These are phyloP conservation scores for Fraxinus americana DNA, from an alignment of 257 asterid genomes.

Conservation along the genomic window DNA sequence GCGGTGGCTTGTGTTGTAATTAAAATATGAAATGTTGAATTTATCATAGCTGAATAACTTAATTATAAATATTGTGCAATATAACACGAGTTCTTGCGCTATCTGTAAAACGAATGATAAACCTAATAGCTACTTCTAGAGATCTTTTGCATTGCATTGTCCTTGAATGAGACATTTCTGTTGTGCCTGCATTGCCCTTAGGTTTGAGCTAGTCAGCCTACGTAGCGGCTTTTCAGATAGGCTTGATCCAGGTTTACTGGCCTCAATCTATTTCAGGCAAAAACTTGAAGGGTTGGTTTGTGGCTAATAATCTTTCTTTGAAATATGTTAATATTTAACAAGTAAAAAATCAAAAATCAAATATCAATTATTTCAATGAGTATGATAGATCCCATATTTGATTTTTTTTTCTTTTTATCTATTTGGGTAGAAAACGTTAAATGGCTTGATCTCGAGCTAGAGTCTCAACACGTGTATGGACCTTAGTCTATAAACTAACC, in stretches of 20 bases:
- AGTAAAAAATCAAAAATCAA: neutral
- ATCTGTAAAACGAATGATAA: neutral
- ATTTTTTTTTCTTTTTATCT: neutral
- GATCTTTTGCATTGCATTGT: neutral
- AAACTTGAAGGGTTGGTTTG: neutral
- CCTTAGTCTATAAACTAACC: neutral
- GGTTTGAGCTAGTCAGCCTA: neutral
- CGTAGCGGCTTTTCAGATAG: neutral
- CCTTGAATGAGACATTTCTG: neutral
- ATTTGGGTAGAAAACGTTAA: neutral
- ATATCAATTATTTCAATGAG: neutral
- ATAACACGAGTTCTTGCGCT: neutral
- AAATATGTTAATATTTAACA: neutral
- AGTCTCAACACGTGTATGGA: neutral
- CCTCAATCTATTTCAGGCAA: neutral
- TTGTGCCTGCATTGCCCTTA: neutral
- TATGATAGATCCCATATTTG: neutral
- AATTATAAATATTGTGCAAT: neutral
- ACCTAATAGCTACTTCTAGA: neutral
- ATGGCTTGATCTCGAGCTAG: neutral
- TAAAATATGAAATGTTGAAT: no score
- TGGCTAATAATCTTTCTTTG: neutral
- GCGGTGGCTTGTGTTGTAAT: no score
- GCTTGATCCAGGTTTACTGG: neutral
- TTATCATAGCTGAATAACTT: neutral